Base-by-base conservation (phyloP, 2,329 filamentous ascomycete genomes). In the Tolypocladium album region DNA sequence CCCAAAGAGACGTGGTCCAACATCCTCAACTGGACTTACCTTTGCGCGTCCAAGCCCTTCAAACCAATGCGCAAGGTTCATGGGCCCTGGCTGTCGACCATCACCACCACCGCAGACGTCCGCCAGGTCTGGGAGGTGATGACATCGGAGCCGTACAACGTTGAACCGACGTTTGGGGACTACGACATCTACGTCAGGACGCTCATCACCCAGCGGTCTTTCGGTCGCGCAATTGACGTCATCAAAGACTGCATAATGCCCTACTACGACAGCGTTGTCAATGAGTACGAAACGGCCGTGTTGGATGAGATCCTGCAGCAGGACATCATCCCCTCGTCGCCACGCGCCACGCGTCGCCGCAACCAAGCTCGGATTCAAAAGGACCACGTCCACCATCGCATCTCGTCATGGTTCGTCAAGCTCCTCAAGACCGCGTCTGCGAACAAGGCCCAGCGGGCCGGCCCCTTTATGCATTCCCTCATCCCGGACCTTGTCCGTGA, bases 1-100 rank as follows among this genome's bases (percentile, higher is more conserved):
- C 73, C 83, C 0, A 66, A 69, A 8, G 68, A 77, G 6, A 78
- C 85, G 22, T 93, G 90, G 89, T 77, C 79, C 9, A 82, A 86
- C 59, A 72, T 93, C 2, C 75, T 92, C 20, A 78, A 84, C 62
- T 89, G 88, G 82, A 80, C 87, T 0, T 87, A 84, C 66, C 75
- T 89, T 12, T 76, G 85, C 47, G 74, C 69, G 62, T 75, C 67
- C 50, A 76, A 72, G 60, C 73, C 71, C 56, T 71, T 66, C 42
- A 62, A 62, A 56, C 73, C 64, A 59, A 72, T 75, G 64, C 79
- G 77, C 71, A 66, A 64, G 52, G 59, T 69, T 2, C 67, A 73
- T 24, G 67, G 68, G 1, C 69, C 57, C 53, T 63, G 72, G 50
- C 36, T 58, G 1, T 62, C 67, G 50, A 71, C 73, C 55, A 36